These are phyloP conservation scores for Fomitopsis schrenkii DNA, from an alignment of 1,284 basidiomycete species.

Conservation along the genomic window DNA sequence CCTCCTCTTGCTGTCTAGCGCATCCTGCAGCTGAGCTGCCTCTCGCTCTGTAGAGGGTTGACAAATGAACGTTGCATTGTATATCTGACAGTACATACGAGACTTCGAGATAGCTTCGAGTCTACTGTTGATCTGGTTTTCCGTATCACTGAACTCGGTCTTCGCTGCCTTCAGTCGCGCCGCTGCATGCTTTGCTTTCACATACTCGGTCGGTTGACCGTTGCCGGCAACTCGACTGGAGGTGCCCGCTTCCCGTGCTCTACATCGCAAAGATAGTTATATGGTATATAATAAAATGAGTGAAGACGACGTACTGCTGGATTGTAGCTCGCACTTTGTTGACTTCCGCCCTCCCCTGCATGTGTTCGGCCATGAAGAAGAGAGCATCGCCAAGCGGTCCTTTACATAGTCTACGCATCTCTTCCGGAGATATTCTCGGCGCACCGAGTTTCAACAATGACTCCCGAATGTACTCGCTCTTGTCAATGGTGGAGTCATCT, in stretches of 20 bases:
- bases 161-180: slow-evolving; percentile 8
- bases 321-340: slow-evolving; percentile 6
- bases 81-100: slow-evolving; percentile 2
- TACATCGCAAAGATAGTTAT: background rate
- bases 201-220: slow-evolving; percentile 2
- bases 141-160: background rate
- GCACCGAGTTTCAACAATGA: slow-evolving; percentile 1
- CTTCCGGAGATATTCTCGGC: slow-evolving; percentile 5
- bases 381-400: slow-evolving; percentile 15
- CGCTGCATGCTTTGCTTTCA: slow-evolving; percentile 4
- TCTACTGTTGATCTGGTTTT: slow-evolving; percentile 3
- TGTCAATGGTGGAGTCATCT: background rate
- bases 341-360: slow-evolving; percentile 9
- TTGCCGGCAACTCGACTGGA: background rate
- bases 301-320: slow-evolving; percentile 9
- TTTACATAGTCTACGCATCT: slow-evolving; percentile 14
- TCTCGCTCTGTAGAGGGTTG: slow-evolving; percentile 8
- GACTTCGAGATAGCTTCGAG: background rate
- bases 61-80: background rate
- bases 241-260: background rate
- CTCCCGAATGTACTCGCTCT: background rate
- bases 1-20: slow-evolving; percentile 8
- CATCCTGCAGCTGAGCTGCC: slow-evolving; percentile 1
- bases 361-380: slow-evolving; percentile 10
- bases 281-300: too few relatives aligned